phyloP scores from a whole-genome alignment of 1,139 yeast species.

The Hemisphaericaspora xylanilytica region DNA sequence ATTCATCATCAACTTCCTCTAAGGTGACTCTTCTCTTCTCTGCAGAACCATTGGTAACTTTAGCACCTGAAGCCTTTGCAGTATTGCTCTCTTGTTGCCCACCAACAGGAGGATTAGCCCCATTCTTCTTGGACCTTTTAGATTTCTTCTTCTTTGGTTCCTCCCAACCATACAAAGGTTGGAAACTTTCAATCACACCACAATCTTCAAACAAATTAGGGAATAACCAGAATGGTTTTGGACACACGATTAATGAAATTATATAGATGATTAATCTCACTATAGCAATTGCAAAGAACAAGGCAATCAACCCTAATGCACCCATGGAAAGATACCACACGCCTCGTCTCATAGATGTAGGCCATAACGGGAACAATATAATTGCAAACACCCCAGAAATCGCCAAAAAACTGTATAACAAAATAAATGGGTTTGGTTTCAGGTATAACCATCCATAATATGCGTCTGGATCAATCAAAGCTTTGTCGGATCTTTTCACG shows the following conservation, averaged over 20 bases:
- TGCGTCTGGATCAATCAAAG: constrained; percentile 70
- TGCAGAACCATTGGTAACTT: constrained; percentile 13
- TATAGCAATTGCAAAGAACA: constrained; percentile 76
- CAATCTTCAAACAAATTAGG: constrained; percentile 96
- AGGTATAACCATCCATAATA: constrained; percentile 85
- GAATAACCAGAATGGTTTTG: constrained; percentile 87
- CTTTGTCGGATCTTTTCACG: constrained; percentile 62
- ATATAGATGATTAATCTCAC: constrained; percentile 72
- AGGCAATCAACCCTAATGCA: constrained; percentile 67
- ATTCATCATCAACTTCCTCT: constrained; percentile 49
- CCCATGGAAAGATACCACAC: constrained; percentile 89
- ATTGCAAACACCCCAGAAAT: constrained; percentile 68
- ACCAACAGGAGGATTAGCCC: neutral
- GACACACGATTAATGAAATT: constrained; percentile 55
- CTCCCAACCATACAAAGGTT: constrained; percentile 87
- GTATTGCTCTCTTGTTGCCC: constrained; percentile 11
- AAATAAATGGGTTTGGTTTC: constrained; percentile 70
- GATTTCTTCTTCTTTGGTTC: constrained; percentile 38
- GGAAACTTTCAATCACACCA: constrained; percentile 88
- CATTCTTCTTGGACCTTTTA: constrained; percentile 11
- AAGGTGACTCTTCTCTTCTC: constrained; percentile 35
- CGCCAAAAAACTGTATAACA: constrained; percentile 62
- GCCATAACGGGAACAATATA: constrained; percentile 96
- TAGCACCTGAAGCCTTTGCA: constrained; percentile 15
- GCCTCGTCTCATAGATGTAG: constrained; percentile 79